phyloP scores from a whole-genome alignment of 2,329 filamentous ascomycete species.

The Penicillium sp. region DNA sequence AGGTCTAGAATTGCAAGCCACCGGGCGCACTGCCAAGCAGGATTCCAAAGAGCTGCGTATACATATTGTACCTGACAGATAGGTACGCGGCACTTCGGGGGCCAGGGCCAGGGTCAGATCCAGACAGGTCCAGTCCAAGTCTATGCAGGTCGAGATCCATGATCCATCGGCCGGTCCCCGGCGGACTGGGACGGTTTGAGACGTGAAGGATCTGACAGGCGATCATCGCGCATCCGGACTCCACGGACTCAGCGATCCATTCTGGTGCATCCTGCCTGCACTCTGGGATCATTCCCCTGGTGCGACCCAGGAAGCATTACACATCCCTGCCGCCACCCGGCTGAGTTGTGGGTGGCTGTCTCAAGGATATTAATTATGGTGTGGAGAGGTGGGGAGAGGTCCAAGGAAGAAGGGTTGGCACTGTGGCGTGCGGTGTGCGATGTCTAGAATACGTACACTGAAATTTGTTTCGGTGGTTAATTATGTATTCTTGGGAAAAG shows the following conservation, averaged over 20 bases:
- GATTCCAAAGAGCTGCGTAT: not conserved
- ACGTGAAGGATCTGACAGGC: conserved; percentile 7
- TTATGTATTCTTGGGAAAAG: too few species aligned
- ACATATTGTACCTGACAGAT: not conserved
- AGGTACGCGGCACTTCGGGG: not conserved
- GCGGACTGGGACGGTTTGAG: not conserved
- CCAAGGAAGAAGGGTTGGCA: not conserved
- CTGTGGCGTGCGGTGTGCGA: too few species aligned
- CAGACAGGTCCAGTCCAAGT: not conserved
- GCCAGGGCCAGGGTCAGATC: not conserved
- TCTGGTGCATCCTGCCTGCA: not conserved
- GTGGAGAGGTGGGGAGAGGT: not conserved
- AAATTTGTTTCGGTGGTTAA: too few species aligned
- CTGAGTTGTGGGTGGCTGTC: not conserved
- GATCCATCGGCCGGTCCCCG: not conserved
- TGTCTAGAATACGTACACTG: too few species aligned
- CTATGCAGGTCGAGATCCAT: not conserved
- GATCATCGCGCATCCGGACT: conserved; percentile 1
- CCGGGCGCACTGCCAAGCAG: not conserved
- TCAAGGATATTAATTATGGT: conserved; percentile 2
- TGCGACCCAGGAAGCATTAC: conserved; percentile 3
- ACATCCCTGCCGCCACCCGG: conserved; percentile 8
- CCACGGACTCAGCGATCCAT: not conserved
- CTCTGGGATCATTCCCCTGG: not conserved
- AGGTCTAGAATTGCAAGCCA: conserved; percentile 2